Evolutionary conservation across 1,284 basidiomycete species (phyloP).

Genomic region (Malassezia obtusa): DNA sequence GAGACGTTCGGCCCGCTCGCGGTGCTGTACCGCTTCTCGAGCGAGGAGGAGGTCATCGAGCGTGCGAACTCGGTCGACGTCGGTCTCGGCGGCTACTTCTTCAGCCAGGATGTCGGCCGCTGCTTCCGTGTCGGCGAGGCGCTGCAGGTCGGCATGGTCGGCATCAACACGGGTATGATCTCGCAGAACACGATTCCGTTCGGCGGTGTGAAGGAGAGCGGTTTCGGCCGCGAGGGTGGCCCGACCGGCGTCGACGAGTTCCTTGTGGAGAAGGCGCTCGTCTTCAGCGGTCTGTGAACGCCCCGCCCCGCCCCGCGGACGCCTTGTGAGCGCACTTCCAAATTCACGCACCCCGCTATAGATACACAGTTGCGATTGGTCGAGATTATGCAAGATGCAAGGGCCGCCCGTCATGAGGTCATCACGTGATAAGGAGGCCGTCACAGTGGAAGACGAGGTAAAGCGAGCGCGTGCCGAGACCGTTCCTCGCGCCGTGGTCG

Average conservation of each 20-base stretch:
- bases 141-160: slow-evolving; percentile 92
- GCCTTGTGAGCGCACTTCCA: too few species aligned
- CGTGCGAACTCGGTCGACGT: slow-evolving; percentile 74
- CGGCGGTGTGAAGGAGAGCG: slow-evolving; percentile 82
- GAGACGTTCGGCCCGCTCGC: slow-evolving; percentile 50
- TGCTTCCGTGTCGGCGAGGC: slow-evolving; percentile 97
- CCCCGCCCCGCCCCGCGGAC: too few species aligned
- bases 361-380: too few species aligned
- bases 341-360: too few species aligned
- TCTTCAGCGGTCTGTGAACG: slow-evolving; percentile 20
- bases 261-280: slow-evolving; percentile 41
- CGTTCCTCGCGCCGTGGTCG: too few species aligned
- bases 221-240: slow-evolving; percentile 52
- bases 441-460: too few species aligned
- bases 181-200: slow-evolving; percentile 54
- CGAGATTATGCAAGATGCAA: too few species aligned
- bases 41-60: slow-evolving; percentile 80
- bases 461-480: too few species aligned
- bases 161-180: slow-evolving; percentile 51
- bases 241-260: slow-evolving; percentile 73
- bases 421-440: too few species aligned
- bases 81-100: slow-evolving; percentile 61
- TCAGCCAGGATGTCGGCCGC: slow-evolving; percentile 65
- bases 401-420: too few species aligned
- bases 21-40: slow-evolving; percentile 64